These are phyloP conservation scores for Plasmopara halstedii DNA, from an alignment of 352 stramenopile genomes.

Conservation along the genomic window DNA sequence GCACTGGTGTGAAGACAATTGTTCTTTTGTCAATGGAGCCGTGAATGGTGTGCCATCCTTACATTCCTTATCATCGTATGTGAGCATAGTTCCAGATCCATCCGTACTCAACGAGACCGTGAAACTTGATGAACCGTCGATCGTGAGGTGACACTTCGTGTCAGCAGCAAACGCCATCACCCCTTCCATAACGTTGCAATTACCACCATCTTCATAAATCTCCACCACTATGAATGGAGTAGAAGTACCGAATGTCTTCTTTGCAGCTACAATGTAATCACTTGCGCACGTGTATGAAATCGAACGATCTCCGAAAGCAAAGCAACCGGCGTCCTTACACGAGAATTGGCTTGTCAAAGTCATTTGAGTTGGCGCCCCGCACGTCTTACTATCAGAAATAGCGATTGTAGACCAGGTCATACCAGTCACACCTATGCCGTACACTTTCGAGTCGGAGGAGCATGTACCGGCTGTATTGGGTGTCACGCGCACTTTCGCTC, in stretches of 20 bases:
- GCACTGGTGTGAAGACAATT: constrained; percentile 4
- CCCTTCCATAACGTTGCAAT: constrained; percentile 1
- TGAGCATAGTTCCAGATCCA: constrained; percentile 4
- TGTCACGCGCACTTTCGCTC: neutral
- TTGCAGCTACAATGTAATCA: constrained; percentile 1
- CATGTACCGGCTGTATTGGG: neutral
- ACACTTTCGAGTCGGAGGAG: constrained; percentile 4
- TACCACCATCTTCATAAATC: constrained; percentile 1
- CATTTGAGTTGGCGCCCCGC: neutral
- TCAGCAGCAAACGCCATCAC: constrained; percentile 4
- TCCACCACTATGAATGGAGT: constrained; percentile 6
- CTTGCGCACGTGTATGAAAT: constrained; percentile 1
- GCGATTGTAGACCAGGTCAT: neutral
- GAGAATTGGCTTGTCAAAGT: neutral
- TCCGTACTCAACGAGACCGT: constrained; percentile 1
- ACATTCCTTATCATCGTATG: constrained; percentile 5
- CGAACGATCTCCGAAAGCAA: constrained; percentile 3
- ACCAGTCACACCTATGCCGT: neutral
- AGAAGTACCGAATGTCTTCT: neutral
- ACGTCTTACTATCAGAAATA: constrained; percentile 1
- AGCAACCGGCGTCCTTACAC: constrained; percentile 1
- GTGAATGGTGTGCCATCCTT: neutral
- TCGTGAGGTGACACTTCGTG: neutral
- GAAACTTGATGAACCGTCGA: constrained; percentile 4
- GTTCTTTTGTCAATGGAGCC: neutral